Evolutionary conservation across 148 eudicot genomes (phyloP).

Genomic region (Heliamphora exappendiculata): DNA sequence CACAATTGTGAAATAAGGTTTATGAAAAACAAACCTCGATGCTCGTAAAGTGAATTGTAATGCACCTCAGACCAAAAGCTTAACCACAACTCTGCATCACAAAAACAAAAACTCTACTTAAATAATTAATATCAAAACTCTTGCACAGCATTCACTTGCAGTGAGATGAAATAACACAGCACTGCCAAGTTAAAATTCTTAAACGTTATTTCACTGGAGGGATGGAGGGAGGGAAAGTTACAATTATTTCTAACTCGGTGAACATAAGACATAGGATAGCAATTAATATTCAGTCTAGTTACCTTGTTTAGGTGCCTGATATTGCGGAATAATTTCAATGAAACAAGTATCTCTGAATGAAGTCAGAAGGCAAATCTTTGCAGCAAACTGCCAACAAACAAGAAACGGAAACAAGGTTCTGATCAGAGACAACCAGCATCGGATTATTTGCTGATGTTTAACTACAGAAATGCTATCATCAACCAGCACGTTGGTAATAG

Average conservation of each 20-base stretch:
- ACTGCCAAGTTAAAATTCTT: neutral
- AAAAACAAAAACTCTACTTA: neutral
- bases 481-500: neutral
- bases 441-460: neutral
- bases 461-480: neutral
- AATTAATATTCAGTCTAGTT: neutral
- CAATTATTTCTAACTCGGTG: neutral
- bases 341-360: slow-evolving; percentile 91
- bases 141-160: neutral
- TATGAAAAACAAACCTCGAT: slow-evolving; percentile 47
- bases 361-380: slow-evolving; percentile 85
- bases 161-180: neutral
- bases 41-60: slow-evolving; percentile 77
- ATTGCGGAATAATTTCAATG: slow-evolving; percentile 68
- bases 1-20: neutral
- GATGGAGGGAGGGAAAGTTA: neutral
- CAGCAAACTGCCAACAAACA: slow-evolving; percentile 59
- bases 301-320: slow-evolving; percentile 69
- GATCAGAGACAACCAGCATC: neutral
- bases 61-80: slow-evolving; percentile 98
- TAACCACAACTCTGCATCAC: slow-evolving; percentile 69
- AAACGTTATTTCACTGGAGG: too few relatives aligned
- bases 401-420: slow-evolving; percentile 4
- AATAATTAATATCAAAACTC: neutral
- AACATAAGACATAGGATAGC: neutral